Percentiles rank a stretch among this genome's conserved stretches.
phyloP scores from a whole-genome alignment of 129 eudicot genomes.

The Arctium minus region DNA sequence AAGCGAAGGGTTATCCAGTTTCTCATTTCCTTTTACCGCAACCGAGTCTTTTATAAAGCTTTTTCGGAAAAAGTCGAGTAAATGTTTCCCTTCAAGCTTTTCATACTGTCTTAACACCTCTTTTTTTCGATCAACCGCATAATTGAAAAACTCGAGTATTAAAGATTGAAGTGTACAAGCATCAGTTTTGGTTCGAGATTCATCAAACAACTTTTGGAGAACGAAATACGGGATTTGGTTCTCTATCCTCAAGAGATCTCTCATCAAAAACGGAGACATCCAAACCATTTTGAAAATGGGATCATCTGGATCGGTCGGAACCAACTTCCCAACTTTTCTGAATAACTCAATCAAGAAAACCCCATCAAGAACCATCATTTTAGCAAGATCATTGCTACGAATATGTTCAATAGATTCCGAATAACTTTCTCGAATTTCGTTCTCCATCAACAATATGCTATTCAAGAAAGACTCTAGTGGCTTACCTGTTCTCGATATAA shows the following conservation, averaged over 20 bases:
- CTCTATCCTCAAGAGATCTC: constrained; percentile 32
- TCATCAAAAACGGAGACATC: constrained; percentile 34
- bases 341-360: constrained; percentile 33
- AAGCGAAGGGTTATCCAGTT: background rate
- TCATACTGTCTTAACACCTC: background rate
- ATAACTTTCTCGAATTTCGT: constrained; percentile 22
- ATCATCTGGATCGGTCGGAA: constrained; percentile 10
- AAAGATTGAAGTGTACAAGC: constrained; percentile 18
- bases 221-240: constrained; percentile 38
- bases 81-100: constrained; percentile 27
- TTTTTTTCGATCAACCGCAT: constrained; percentile 5
- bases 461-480: constrained; percentile 8
- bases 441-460: constrained; percentile 4
- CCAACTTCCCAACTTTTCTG: constrained; percentile 32
- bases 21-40: background rate
- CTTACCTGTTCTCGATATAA: constrained; percentile 14
- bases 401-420: constrained; percentile 27
- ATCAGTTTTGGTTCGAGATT: background rate
- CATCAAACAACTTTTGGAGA: constrained; percentile 20
- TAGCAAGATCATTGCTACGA: constrained; percentile 25
- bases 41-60: background rate
- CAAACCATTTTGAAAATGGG: constrained; percentile 33
- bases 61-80: constrained; percentile 31
- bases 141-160: constrained; percentile 28
- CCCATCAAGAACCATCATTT: constrained; percentile 46